Conservation (phyloP, 2,329 filamentous ascomycete genomes). For the Aspergillus sp. region DNA sequence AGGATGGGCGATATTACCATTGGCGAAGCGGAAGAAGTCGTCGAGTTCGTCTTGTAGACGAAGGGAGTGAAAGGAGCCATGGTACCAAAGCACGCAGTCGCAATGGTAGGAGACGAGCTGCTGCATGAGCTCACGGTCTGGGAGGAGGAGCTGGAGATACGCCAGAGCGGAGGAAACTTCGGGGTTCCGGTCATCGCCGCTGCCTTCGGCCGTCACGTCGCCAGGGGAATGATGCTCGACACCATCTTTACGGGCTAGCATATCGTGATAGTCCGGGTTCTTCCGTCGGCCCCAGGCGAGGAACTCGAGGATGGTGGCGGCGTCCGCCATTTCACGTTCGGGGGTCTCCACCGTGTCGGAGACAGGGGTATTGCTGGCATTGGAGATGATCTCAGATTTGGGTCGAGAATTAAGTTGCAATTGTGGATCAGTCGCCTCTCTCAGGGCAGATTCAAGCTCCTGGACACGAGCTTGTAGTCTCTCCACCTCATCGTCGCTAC, state of each 20-base stretch:
- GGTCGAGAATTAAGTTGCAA: neutral
- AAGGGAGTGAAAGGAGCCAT: slow-evolving; percentile 42
- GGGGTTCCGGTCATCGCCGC: slow-evolving; percentile 11
- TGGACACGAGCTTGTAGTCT: slow-evolving; percentile 28
- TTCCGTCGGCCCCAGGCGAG: slow-evolving; percentile 53
- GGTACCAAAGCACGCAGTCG: slow-evolving; percentile 42
- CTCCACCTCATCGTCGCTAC: slow-evolving; percentile 20
- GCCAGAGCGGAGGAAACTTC: slow-evolving; percentile 9
- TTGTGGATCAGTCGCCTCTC: slow-evolving; percentile 14
- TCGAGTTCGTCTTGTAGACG: slow-evolving; percentile 43
- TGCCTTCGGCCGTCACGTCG: slow-evolving; percentile 17
- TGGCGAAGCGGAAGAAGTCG: slow-evolving; percentile 23
- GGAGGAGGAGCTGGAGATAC: slow-evolving; percentile 42
- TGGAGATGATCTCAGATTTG: neutral
- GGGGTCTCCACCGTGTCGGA: slow-evolving; percentile 1
- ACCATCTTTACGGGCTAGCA: slow-evolving; percentile 21
- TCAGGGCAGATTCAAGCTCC: slow-evolving; percentile 29
- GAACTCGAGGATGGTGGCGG: slow-evolving; percentile 52
- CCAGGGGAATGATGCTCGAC: slow-evolving; percentile 26
- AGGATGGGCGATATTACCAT: slow-evolving; percentile 35
- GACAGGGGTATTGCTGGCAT: neutral
- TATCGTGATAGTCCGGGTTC: slow-evolving; percentile 35
- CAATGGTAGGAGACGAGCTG: slow-evolving; percentile 43
- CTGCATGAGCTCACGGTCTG: slow-evolving; percentile 19
- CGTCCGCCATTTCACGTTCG: slow-evolving; percentile 37